Base-by-base conservation (phyloP, 768 basidiomycete genomes). In the Naganishia randhawae region DNA sequence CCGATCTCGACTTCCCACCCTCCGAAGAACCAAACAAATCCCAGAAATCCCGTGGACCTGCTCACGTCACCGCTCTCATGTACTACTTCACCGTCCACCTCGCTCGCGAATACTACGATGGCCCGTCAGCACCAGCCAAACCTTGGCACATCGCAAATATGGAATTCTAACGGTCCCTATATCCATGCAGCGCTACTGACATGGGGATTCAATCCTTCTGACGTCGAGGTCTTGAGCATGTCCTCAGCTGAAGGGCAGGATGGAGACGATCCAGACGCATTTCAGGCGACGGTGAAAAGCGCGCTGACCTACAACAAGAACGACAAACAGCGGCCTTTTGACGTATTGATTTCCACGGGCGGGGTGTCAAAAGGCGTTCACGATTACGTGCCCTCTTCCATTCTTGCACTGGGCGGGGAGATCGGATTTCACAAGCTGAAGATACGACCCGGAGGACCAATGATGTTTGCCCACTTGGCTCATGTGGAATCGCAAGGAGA, bases 81-180 rank as follows among this genome's bases (percentile, higher is more conserved):
- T 22, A 22, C 3, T 3, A 22, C 45, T 22, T 48, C 45, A 22
- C 45, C n/a, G 4, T 25, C 57, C 37, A 39, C 57, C 37, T 41
- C n/a, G n/a, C 17, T 22, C 2, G 54, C 54, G 17, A 22, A 22
- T n/a, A n/a, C 54, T 9, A 53, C 51, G 29, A 53, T 7, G 4
- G 25, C 31, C 27, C 54, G n/a, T 25, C 25, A 22, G 45, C 7
- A 25, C 54, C 16, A 37, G 48, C 25, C 65, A 39, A 25, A 66
- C 22, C 57, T 61, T n/a, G 57, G 57, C n/a, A n/a, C 57, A 14
- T 39, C 57, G 3, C 57, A 61, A 42, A 61, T 67, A 10, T 67
- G 53, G 53, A 67, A 67, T 42, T 67, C 66, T 16, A 67, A 67
- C 54, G 66, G 48, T n/a, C 66, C 66, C 13, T 67, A 67, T 29